These are phyloP conservation scores for Xylaria grammica DNA, from an alignment of 495 filamentous ascomycete genomes.

Conservation along the genomic window DNA sequence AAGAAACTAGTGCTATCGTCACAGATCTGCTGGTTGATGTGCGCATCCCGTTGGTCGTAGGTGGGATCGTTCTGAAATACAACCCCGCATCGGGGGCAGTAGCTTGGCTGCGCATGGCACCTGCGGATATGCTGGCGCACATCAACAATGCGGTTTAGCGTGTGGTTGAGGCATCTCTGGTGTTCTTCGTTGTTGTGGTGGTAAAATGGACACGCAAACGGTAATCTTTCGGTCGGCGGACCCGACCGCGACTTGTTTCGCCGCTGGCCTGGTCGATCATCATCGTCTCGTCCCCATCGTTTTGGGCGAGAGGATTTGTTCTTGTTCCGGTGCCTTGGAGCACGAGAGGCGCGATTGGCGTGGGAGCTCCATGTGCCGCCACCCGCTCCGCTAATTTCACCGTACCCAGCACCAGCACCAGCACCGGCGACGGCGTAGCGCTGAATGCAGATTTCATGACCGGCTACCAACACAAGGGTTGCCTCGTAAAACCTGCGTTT, in stretches of 20 bases:
- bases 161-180: background rate
- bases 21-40: conserved; percentile 5
- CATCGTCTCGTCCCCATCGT: background rate
- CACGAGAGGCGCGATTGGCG: background rate
- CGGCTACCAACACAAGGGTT: background rate
- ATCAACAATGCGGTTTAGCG: conserved; percentile 20
- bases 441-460: background rate
- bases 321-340: background rate
- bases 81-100: conserved; percentile 20
- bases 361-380: background rate
- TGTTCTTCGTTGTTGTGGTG: background rate
- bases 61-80: conserved; percentile 11
- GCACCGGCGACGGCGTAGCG: background rate
- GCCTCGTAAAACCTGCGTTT: no score
- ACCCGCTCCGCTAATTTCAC: background rate
- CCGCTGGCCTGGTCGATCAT: background rate
- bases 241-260: background rate
- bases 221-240: no score
- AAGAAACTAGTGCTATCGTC: background rate
- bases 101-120: conserved; percentile 6
- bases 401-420: background rate
- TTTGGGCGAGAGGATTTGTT: background rate
- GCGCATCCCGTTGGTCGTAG: background rate
- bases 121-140: conserved; percentile 28
- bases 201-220: conserved; percentile 25